Percentiles rank a stretch among this genome's conserved stretches.
Evolutionary conservation across 2,329 filamentous ascomycete genomes (phyloP).

Genomic region (Keithomyces neogunnii): DNA sequence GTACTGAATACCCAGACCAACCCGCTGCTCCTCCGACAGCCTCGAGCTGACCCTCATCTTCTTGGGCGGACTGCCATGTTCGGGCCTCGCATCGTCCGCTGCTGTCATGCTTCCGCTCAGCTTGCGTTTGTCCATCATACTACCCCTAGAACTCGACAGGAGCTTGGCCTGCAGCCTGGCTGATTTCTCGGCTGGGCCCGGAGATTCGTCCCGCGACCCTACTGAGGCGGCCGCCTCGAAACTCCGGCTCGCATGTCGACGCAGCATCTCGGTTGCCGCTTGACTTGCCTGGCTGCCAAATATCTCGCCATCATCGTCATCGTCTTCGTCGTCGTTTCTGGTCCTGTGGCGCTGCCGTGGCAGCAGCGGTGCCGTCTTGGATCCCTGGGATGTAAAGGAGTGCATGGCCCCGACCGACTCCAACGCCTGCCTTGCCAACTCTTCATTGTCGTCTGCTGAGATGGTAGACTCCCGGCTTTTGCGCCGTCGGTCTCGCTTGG

Average conservation of each 20-base stretch:
- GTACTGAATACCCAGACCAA: constrained; percentile 48
- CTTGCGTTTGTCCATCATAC: constrained; percentile 41
- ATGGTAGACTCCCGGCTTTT: constrained; percentile 82
- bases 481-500: constrained; percentile 38
- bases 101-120: constrained; percentile 25
- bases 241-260: constrained; percentile 46
- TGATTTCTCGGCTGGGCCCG: constrained; percentile 33
- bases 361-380: constrained; percentile 18
- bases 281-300: constrained; percentile 71
- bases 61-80: constrained; percentile 40
- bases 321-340: constrained; percentile 10
- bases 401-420: constrained; percentile 43
- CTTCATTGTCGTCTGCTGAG: constrained; percentile 56
- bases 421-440: constrained; percentile 45
- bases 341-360: constrained; percentile 14
- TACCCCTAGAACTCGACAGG: constrained; percentile 34
- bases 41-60: constrained; percentile 34
- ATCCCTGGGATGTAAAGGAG: constrained; percentile 16
- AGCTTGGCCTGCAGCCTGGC: constrained; percentile 43
- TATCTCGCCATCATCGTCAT: constrained; percentile 40
- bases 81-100: constrained; percentile 26
- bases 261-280: constrained; percentile 66
- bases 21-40: constrained; percentile 26
- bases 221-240: constrained; percentile 40
- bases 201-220: constrained; percentile 35